Conservation (phyloP, 2,329 filamentous ascomycete genomes). For the Arthrocladium fulminans region DNA sequence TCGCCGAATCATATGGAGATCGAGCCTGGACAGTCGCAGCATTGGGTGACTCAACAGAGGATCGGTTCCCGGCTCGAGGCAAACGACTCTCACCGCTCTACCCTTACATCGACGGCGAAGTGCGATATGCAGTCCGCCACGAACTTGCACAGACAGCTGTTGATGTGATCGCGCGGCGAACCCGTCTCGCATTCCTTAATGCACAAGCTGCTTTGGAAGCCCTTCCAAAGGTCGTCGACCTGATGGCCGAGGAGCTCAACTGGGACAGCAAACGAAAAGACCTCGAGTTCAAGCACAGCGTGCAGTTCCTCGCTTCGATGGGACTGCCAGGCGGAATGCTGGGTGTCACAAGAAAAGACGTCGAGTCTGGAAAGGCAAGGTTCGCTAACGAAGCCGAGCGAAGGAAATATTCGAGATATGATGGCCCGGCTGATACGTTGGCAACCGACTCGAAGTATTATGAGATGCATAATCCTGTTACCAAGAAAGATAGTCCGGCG, state of each 20-base stretch:
- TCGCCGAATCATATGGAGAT: slow-evolving; percentile 82
- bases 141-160: slow-evolving; percentile 89
- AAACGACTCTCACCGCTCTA: slow-evolving; percentile 72
- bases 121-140: slow-evolving; percentile 76
- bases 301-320: slow-evolving; percentile 53
- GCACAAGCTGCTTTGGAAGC: slow-evolving; percentile 83
- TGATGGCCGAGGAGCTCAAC: slow-evolving; percentile 75
- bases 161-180: slow-evolving; percentile 78
- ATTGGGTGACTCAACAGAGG: slow-evolving; percentile 65
- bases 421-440: slow-evolving; percentile 47
- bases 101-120: slow-evolving; percentile 84
- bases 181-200: slow-evolving; percentile 79
- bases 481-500: slow-evolving; percentile 35
- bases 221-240: slow-evolving; percentile 73
- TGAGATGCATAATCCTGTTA: slow-evolving; percentile 37
- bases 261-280: slow-evolving; percentile 69
- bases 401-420: slow-evolving; percentile 34
- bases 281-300: slow-evolving; percentile 66
- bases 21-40: slow-evolving; percentile 84
- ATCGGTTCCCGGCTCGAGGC: slow-evolving; percentile 74
- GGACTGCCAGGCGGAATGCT: slow-evolving; percentile 51
- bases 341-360: slow-evolving; percentile 47
- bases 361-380: slow-evolving; percentile 47
- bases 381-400: slow-evolving; percentile 34
- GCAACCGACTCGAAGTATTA: slow-evolving; percentile 41